These are phyloP conservation scores for Cladosporium sp. DNA, from an alignment of 2,329 filamentous ascomycete genomes.

Conservation along the genomic window DNA sequence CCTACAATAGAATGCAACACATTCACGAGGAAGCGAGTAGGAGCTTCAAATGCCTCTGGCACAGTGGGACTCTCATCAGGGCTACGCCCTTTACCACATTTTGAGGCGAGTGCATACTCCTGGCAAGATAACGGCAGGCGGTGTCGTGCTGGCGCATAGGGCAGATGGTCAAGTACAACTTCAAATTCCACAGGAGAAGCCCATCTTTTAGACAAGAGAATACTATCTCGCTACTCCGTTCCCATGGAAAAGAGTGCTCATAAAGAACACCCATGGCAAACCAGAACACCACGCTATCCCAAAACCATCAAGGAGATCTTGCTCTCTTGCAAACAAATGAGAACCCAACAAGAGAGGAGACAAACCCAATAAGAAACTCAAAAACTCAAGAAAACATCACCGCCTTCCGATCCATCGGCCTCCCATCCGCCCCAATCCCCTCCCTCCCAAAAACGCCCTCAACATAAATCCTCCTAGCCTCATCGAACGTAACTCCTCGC, in stretches of 20 bases:
- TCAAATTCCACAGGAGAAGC: too few relatives aligned
- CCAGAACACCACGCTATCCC: slow-evolving; percentile 3
- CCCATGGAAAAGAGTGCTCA: too few relatives aligned
- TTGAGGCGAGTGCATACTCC: too few relatives aligned
- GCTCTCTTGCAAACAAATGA: not conserved
- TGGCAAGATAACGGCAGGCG: too few relatives aligned
- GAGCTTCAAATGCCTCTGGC: too few relatives aligned
- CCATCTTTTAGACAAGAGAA: not conserved
- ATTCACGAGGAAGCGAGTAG: too few relatives aligned
- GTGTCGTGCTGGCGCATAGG: too few relatives aligned
- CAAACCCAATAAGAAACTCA: not conserved
- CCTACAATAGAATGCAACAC: too few relatives aligned
- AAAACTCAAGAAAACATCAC: slow-evolving; percentile 72
- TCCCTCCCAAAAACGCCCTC: slow-evolving; percentile 81
- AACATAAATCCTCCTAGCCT: slow-evolving; percentile 80
- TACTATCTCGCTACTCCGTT: not conserved
- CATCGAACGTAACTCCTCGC: slow-evolving; percentile 77
- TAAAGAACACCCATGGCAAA: too few relatives aligned
- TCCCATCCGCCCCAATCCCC: slow-evolving; percentile 81
- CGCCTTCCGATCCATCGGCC: slow-evolving; percentile 88
- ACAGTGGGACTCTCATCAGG: too few relatives aligned
- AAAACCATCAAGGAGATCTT: not conserved
- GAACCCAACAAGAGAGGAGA: not conserved
- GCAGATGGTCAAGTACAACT: too few relatives aligned
- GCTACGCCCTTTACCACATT: too few relatives aligned